Conservation (phyloP, 2,329 filamentous ascomycete genomes). For the Aspergillus ochraceoroseus region DNA sequence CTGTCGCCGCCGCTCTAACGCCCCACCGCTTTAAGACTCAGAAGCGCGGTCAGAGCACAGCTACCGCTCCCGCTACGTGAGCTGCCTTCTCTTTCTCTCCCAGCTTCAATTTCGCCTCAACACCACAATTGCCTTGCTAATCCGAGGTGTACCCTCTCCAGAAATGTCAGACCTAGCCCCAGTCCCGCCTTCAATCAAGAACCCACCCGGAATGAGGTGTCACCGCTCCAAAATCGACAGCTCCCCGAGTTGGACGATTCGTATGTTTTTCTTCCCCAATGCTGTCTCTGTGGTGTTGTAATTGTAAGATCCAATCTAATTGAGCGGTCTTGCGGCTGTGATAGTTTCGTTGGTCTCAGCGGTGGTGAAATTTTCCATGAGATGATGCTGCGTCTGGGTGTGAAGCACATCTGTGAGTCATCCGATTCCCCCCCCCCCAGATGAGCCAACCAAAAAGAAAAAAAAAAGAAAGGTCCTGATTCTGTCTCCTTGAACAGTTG, state of each 20-base stretch:
- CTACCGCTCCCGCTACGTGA: conserved; percentile 52
- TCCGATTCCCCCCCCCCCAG: conserved; percentile 3
- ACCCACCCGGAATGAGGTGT: conserved; percentile 57
- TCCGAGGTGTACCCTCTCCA: conserved; percentile 34
- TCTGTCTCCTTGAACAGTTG: conserved; percentile 50
- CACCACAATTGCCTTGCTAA: conserved; percentile 16
- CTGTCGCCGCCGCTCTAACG: conserved; percentile 44
- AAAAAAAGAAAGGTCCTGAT: conserved; percentile 8
- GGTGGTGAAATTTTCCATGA: conserved; percentile 98
- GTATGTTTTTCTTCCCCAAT: conserved; percentile 49
- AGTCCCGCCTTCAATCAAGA: conserved; percentile 58
- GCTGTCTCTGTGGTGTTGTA: background rate
- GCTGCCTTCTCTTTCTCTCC: conserved; percentile 28
- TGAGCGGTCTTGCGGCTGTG: no score
- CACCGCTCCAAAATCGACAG: conserved; percentile 60
- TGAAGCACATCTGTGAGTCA: conserved; percentile 88
- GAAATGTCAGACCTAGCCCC: conserved; percentile 56
- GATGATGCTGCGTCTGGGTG: conserved; percentile 91
- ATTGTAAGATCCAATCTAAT: no score
- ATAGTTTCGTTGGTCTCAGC: conserved; percentile 84
- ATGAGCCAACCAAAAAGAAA: no score
- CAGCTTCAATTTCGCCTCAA: background rate
- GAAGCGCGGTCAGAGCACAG: conserved; percentile 48
- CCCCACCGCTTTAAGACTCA: conserved; percentile 43
- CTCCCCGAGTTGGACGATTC: conserved; percentile 70